phyloP scores from a whole-genome alignment of 768 basidiomycete genomes.

The Lactarius hatsudake region DNA sequence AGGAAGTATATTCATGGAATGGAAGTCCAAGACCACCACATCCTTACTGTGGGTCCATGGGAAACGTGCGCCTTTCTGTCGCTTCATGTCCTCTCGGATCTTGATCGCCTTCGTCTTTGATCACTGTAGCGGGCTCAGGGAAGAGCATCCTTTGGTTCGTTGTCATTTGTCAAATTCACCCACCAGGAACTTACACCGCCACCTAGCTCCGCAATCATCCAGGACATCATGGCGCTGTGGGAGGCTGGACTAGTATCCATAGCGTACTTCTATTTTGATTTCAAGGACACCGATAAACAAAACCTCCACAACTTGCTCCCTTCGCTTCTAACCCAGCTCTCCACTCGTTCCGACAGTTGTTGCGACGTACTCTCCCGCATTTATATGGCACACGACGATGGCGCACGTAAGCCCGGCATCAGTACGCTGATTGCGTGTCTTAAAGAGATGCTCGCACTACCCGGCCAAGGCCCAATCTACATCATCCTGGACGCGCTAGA shows the following conservation, averaged over 20 bases:
- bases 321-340: neutral
- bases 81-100: neutral
- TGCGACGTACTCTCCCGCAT: neutral
- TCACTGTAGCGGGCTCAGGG: neutral
- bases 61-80: neutral
- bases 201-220: slow-evolving; percentile 1
- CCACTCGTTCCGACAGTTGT: neutral
- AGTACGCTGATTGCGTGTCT: neutral
- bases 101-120: neutral
- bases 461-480: neutral
- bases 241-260: neutral
- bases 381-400: neutral
- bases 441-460: neutral
- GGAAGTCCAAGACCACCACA: neutral
- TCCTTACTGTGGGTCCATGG: slow-evolving; percentile 6
- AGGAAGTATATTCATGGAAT: neutral
- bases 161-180: neutral
- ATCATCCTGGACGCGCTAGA: slow-evolving; percentile 4
- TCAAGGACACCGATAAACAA: neutral
- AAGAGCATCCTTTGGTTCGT: slow-evolving; percentile 7
- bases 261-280: neutral
- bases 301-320: neutral
- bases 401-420: neutral
- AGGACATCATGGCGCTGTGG: neutral
- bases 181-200: neutral